phyloP scores from a whole-genome alignment of 2,329 filamentous ascomycete genomes.

The Trichoderma cornu-damae region DNA sequence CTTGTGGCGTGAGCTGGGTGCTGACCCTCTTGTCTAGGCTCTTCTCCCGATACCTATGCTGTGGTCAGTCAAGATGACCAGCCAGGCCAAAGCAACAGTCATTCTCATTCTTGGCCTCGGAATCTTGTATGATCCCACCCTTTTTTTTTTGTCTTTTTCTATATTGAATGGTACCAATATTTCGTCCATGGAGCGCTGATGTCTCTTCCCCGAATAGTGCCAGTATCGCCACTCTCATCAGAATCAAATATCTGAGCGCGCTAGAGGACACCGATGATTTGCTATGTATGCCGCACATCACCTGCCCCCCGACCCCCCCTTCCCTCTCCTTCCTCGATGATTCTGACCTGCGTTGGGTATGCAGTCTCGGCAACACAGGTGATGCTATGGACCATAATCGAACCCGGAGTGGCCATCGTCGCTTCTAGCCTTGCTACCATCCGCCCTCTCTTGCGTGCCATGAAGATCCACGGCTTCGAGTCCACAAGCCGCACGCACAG shows the following conservation, averaged over 20 bases:
- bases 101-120: slow-evolving; percentile 46
- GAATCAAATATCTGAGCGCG: slow-evolving; percentile 45
- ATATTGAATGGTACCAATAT: background rate
- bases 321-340: slow-evolving; percentile 18
- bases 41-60: slow-evolving; percentile 51
- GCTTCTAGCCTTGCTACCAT: slow-evolving; percentile 52
- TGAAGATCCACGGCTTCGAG: slow-evolving; percentile 44
- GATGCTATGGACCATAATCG: slow-evolving; percentile 54
- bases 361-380: slow-evolving; percentile 46
- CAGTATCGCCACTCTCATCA: slow-evolving; percentile 50
- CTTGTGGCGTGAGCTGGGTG: background rate
- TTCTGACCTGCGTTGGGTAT: background rate
- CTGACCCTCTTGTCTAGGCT: slow-evolving; percentile 30
- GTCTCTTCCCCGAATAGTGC: slow-evolving; percentile 33
- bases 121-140: slow-evolving; percentile 39
- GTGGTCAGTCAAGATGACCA: slow-evolving; percentile 50
- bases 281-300: slow-evolving; percentile 37
- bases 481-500: slow-evolving; percentile 36
- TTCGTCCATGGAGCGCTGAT: slow-evolving; percentile 18
- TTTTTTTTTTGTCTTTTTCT: too few species aligned
- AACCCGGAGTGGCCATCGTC: slow-evolving; percentile 51
- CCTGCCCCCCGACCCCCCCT: slow-evolving; percentile 19
- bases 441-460: slow-evolving; percentile 47
- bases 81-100: slow-evolving; percentile 48
- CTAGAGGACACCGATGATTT: slow-evolving; percentile 43